These are phyloP conservation scores for Suhomyces panamericanus DNA, from an alignment of 1,139 yeast species.

Conservation along the genomic window DNA sequence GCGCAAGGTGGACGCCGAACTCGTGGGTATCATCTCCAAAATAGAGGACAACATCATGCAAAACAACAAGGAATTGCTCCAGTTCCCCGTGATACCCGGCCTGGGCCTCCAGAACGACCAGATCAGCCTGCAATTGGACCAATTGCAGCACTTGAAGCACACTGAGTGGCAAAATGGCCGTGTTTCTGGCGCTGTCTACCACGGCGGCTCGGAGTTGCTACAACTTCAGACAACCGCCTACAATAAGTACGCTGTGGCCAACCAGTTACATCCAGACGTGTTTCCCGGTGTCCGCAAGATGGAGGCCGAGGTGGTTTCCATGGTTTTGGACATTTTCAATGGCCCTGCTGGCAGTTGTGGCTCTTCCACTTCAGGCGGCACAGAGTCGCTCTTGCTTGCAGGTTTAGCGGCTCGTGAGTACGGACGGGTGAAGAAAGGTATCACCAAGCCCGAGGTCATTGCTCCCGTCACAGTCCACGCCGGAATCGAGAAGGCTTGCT, in stretches of 20 bases:
- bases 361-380: constrained; percentile 95
- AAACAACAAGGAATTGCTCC: constrained; percentile 47
- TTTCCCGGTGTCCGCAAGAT: constrained; percentile 95
- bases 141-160: constrained; percentile 54
- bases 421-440: constrained; percentile 56
- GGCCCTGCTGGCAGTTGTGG: constrained; percentile 80
- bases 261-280: constrained; percentile 95
- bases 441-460: constrained; percentile 78
- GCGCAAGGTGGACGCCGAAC: constrained; percentile 59
- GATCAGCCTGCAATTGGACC: constrained; percentile 51
- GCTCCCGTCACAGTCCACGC: constrained; percentile 94
- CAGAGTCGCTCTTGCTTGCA: constrained; percentile 84
- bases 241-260: constrained; percentile 76
- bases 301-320: constrained; percentile 93
- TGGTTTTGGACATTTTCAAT: constrained; percentile 79
- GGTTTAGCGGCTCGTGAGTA: constrained; percentile 83
- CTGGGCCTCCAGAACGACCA: constrained; percentile 51
- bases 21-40: constrained; percentile 44
- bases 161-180: constrained; percentile 82
- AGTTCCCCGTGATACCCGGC: constrained; percentile 55
- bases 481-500: constrained; percentile 91
- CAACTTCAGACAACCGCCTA: constrained; percentile 76
- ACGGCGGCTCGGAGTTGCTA: constrained; percentile 79
- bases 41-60: constrained; percentile 58
- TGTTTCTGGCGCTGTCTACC: constrained; percentile 95